Percentiles rank a stretch among this genome's conserved stretches.
Evolutionary conservation across 768 basidiomycete species (phyloP).

Genomic region (Rhizopogon roseolus): DNA sequence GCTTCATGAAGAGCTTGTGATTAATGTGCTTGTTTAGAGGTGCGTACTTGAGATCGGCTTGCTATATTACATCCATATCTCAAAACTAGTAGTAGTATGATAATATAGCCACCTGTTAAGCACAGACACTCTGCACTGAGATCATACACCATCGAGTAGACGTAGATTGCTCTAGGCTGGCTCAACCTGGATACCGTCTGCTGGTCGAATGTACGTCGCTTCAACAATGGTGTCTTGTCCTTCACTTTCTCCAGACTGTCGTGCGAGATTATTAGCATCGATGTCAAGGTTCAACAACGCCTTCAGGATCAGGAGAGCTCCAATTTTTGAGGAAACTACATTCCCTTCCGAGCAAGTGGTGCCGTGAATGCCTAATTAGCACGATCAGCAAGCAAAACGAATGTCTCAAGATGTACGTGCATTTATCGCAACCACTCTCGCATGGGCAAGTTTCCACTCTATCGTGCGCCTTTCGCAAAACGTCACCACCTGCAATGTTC

Average conservation of each 20-base stretch:
- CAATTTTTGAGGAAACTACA: constrained; percentile 67
- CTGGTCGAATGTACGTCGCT: constrained; percentile 41
- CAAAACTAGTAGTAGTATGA: too few species aligned
- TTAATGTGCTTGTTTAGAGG: too few species aligned
- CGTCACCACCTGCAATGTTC: constrained; percentile 40
- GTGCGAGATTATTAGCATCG: constrained; percentile 32
- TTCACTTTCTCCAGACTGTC: constrained; percentile 20
- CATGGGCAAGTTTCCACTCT: constrained; percentile 62
- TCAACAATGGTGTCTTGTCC: constrained; percentile 50
- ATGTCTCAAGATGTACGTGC: constrained; percentile 33
- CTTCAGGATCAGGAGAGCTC: constrained; percentile 65
- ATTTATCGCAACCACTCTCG: constrained; percentile 62
- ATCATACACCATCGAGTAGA: background rate
- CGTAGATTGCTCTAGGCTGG: constrained; percentile 4
- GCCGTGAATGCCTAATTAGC: constrained; percentile 59
- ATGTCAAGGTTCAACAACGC: constrained; percentile 48
- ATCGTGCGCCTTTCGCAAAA: constrained; percentile 55
- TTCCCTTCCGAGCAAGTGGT: constrained; percentile 66
- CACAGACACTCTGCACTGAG: too few species aligned
- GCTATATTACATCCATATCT: too few species aligned
- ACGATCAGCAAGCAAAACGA: background rate
- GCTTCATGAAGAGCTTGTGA: too few species aligned
- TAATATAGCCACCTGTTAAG: too few species aligned
- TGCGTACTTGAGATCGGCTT: too few species aligned
- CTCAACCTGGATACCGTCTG: constrained; percentile 46